Evolutionary conservation across 2,329 filamentous ascomycete genomes (phyloP).

Genomic region (Zymoseptoria brevis): DNA sequence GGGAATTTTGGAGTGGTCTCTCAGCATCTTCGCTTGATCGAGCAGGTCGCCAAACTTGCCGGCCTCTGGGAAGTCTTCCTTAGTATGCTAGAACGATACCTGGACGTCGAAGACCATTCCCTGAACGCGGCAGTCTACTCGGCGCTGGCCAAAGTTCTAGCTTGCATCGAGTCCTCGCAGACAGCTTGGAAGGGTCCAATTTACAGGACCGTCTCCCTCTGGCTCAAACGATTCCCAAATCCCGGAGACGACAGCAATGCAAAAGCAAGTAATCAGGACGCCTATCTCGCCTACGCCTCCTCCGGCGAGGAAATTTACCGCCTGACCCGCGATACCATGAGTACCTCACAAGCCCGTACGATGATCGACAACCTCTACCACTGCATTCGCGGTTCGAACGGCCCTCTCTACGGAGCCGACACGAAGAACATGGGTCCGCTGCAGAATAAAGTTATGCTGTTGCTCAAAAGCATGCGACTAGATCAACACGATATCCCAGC

Average conservation of each 20-base stretch:
- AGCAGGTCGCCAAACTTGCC: constrained; percentile 58
- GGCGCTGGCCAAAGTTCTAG: constrained; percentile 34
- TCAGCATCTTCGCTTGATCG: constrained; percentile 67
- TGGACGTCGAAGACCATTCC: constrained; percentile 33
- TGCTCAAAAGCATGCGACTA: constrained; percentile 59
- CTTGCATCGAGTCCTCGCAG: constrained; percentile 19
- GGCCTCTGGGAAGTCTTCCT: constrained; percentile 69
- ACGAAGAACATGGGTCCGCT: constrained; percentile 65
- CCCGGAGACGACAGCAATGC: constrained; percentile 5
- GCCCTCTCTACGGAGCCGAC: constrained; percentile 61
- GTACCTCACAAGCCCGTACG: constrained; percentile 53
- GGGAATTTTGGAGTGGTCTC: constrained; percentile 67
- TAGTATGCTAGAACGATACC: constrained; percentile 53
- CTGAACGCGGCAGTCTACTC: constrained; percentile 37
- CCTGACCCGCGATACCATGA: constrained; percentile 58
- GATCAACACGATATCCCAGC: constrained; percentile 58
- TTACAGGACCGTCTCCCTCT: constrained; percentile 24
- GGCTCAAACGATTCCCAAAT: constrained; percentile 25
- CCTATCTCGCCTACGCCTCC: constrained; percentile 75
- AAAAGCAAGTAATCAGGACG: constrained; percentile 58
- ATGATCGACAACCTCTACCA: constrained; percentile 64
- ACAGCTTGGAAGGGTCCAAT: constrained; percentile 22
- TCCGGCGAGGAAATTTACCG: constrained; percentile 70
- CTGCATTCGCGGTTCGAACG: constrained; percentile 62
- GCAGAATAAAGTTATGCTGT: constrained; percentile 61